Conservation (phyloP, 352 stramenopile genomes). For the Pythium diclinum region DNA sequence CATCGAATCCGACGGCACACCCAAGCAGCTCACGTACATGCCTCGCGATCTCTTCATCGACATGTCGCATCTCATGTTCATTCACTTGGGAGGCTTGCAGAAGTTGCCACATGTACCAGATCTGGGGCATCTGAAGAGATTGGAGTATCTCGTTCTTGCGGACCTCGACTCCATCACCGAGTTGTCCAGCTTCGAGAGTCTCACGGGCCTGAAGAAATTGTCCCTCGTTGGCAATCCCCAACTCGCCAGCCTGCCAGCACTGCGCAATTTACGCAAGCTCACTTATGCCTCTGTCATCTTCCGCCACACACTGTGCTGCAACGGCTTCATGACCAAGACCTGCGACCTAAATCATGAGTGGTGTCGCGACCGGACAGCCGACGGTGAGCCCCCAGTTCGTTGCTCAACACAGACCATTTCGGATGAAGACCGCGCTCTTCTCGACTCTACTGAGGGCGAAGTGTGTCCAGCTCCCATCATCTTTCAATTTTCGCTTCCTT, state of each 20-base stretch:
- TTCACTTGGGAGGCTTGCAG: slow-evolving; percentile 17
- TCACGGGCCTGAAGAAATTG: slow-evolving; percentile 4
- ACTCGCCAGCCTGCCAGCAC: not conserved
- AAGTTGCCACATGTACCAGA: slow-evolving; percentile 13
- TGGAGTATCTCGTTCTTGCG: slow-evolving; percentile 19
- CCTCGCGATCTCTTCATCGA: slow-evolving; percentile 15
- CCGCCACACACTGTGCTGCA: slow-evolving; percentile 20
- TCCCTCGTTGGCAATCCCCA: slow-evolving; percentile 6
- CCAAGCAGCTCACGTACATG: slow-evolving; percentile 18
- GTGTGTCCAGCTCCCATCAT: not conserved
- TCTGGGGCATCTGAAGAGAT: not conserved
- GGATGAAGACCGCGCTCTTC: not conserved
- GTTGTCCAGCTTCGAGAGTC: slow-evolving; percentile 9
- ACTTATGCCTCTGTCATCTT: slow-evolving; percentile 7
- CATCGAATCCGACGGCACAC: slow-evolving; percentile 17
- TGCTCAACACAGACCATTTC: slow-evolving; percentile 4
- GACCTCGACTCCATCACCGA: slow-evolving; percentile 11
- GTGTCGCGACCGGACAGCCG: slow-evolving; percentile 10
- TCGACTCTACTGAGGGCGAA: not conserved
- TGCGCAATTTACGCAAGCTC: slow-evolving; percentile 3
- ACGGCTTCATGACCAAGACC: slow-evolving; percentile 17
- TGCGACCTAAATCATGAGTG: slow-evolving; percentile 18
- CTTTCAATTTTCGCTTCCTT: not conserved
- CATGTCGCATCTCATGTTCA: slow-evolving; percentile 19
- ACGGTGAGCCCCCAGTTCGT: slow-evolving; percentile 5